Base-by-base conservation (phyloP, 805 yeast genomes). In the Wickerhamiella bombiphila region DNA sequence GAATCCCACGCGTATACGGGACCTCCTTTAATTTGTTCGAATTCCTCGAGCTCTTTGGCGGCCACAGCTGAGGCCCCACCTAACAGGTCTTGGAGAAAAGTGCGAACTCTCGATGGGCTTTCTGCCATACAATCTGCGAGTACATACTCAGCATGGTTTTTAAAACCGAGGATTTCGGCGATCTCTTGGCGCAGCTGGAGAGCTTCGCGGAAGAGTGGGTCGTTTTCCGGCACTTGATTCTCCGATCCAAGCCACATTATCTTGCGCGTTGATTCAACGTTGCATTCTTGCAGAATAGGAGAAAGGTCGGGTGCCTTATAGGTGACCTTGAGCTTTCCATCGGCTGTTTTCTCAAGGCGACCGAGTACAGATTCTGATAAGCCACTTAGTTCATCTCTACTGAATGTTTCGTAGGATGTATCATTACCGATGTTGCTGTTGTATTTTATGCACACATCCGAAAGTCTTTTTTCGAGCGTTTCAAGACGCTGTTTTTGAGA, bases 121-220 rank as follows among this genome's bases (percentile, higher is more conserved):
- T 81, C 78, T 30, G 93, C 93, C 86, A 82, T 77, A 54, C 83
- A 69, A 38, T 74, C 77, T 44, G 81, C 88, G 45, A 82, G 64
- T 24, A 74, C 69, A 52, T 69, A 80, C 38, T 75, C 78, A 1
- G 91, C 74, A 56, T 69, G 82, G 39, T 70, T 71, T 6, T 66
- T 56, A 57, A 77, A 82, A 16, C 85, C 91, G 50, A 81, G 61
- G 5, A 69, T 41, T 32, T 66, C 52, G 2, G 93, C 83, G 39
- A 76, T 58, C 48, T 76, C 59, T 24, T 68, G 69, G 52, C 94
- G 69, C 37, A 75, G 49, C 45, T 65, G 60, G 36, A 82, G 68
- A 5, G 86, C 74, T 40, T 75, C 66, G 15, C 60, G 55, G 36
- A 82, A 64, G 29, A 81, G 56, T 0, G 63, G 69, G 20, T 73